Evolutionary conservation across 202 grass and related monocot species (phyloP), one percentile per base, ranked within the genome.

Genomic region (Saccharum hybrid): DNA sequence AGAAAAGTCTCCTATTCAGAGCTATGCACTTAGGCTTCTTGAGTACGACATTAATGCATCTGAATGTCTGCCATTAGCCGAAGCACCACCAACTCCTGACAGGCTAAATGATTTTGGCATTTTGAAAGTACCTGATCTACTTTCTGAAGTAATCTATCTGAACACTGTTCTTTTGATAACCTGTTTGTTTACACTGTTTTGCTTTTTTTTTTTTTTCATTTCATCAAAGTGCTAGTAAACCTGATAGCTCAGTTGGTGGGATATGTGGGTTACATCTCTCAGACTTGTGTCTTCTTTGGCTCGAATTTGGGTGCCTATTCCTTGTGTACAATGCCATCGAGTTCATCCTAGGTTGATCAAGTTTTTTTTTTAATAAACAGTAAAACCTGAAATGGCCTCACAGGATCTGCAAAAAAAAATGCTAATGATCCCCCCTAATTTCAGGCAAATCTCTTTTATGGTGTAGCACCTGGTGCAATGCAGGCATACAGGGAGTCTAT

Each of bases 391-490:
- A 52, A 14, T 60, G 30, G 75, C 5, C 38, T 59, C 34, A 57
- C 8, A 68, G 1, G 8, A 70, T 61, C 23, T 74, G 9, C 28
- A 28, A 28, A 28, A 36, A 45, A 3, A 21, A 2, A 10, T 51
- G 6, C 48, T 81, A 68, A 88, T 81, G 8, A 75, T 74, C 10
- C 23, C 57, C 54, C 9, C 73, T 40, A 82, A 78, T 88, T 54
- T 86, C 79, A 99, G 96, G 86, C 56, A 85, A 96, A 83, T 67
- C 89, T 99, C 69, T 96, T 96, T 89, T 99, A 99, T 75, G 79
- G 31, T 6, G 90, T 99, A 84, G 75, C 91, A 67, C 89, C 91
- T 81, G 91, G 93, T 86, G 91, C 91, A 71, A 92, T 99, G 88
- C 86, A 75, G 37, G 82, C 86, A 68, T 99, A 96, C 77, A 96